phyloP scores from a whole-genome alignment of 75 land plant species.

The Pinus taeda region DNA sequence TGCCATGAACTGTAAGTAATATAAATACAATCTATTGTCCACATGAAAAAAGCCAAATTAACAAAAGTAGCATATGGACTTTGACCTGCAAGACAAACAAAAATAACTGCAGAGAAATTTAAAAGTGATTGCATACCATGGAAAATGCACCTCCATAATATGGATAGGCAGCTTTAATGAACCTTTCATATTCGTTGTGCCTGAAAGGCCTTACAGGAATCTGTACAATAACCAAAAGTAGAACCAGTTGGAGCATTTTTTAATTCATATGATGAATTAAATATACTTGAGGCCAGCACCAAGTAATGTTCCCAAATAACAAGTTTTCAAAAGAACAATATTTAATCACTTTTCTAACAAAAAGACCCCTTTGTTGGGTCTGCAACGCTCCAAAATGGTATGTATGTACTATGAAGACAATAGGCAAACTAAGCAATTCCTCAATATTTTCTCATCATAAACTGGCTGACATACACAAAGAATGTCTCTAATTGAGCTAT shows the following conservation, averaged over 20 bases:
- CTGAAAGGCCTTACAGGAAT: slow-evolving; percentile 95
- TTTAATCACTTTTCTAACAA: background rate
- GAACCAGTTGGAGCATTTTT: background rate
- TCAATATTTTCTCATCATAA: no score
- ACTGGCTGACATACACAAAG: no score
- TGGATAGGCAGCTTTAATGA: slow-evolving; percentile 85
- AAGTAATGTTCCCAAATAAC: background rate
- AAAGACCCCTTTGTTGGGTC: background rate
- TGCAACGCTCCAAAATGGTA: no score
- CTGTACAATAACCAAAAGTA: slow-evolving; percentile 34
- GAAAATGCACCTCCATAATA: slow-evolving; percentile 92
- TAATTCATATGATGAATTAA: no score
- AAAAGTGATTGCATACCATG: slow-evolving; percentile 37
- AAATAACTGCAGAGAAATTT: background rate
- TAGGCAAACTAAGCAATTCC: no score
- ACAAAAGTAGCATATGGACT: background rate
- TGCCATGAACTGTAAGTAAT: background rate
- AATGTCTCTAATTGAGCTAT: no score
- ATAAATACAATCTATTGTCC: background rate
- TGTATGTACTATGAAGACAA: no score
- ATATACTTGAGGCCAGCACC: no score
- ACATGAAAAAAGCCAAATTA: slow-evolving; percentile 1
- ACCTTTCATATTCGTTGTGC: slow-evolving; percentile 97
- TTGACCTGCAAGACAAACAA: background rate
- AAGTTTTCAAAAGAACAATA: background rate